A percentile compares a stretch with the other conserved stretches of the same genome.
Evolutionary conservation across 768 basidiomycete species (phyloP).

Genomic region (Amanita pseudoporphyria): DNA sequence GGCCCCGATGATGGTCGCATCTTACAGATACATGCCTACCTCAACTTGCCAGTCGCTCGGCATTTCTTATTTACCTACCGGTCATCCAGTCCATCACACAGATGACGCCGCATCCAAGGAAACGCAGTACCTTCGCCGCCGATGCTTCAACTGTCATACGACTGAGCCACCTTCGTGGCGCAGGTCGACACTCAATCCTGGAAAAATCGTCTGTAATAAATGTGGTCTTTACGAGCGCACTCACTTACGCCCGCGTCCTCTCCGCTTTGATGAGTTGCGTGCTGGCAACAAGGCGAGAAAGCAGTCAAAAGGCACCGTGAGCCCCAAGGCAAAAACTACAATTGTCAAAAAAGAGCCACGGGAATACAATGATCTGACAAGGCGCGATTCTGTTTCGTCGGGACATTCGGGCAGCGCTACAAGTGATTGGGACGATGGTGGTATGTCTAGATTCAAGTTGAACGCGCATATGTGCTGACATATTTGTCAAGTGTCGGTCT

Average conservation of each 20-base stretch:
- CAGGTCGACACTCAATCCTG: constrained; percentile 78
- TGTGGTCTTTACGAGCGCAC: constrained; percentile 89
- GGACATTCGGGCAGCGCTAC: constrained; percentile 46
- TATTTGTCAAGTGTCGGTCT: constrained; percentile 30
- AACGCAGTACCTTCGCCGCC: constrained; percentile 80
- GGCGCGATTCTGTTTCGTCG: constrained; percentile 57
- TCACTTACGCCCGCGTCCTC: constrained; percentile 70
- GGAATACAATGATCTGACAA: constrained; percentile 36
- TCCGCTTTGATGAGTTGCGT: constrained; percentile 81
- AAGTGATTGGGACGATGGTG: constrained; percentile 79
- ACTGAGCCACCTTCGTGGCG: constrained; percentile 89
- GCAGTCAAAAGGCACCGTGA: constrained; percentile 27
- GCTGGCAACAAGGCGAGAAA: constrained; percentile 81
- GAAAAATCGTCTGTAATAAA: constrained; percentile 93
- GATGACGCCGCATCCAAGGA: constrained; percentile 88
- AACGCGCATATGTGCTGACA: background rate
- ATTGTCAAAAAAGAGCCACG: constrained; percentile 57
- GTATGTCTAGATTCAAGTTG: constrained; percentile 30
- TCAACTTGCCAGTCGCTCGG: constrained; percentile 22
- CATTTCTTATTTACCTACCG: constrained; percentile 32
- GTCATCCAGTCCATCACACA: constrained; percentile 74
- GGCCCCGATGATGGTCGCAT: constrained; percentile 50
- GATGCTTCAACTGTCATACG: constrained; percentile 88
- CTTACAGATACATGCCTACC: constrained; percentile 33
- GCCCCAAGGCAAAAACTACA: constrained; percentile 27